phyloP scores from a whole-genome alignment of 495 filamentous ascomycete genomes.

The Aspergillus asperescens region DNA sequence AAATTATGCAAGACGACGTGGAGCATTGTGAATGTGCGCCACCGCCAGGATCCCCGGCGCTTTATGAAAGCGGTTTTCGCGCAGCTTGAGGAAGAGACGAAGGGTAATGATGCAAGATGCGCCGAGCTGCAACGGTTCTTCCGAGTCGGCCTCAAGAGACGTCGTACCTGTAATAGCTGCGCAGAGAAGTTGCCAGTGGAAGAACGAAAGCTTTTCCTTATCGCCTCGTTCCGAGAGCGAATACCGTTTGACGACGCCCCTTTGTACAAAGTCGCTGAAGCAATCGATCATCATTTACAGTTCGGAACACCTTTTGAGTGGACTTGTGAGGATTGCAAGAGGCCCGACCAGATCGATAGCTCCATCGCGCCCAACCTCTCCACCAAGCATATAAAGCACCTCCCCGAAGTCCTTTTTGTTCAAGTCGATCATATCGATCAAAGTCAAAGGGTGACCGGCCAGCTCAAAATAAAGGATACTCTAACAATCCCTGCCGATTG shows the following conservation, averaged over 20 bases:
- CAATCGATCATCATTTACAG: not conserved
- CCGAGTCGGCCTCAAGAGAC: constrained; percentile 1
- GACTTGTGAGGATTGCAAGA: not conserved
- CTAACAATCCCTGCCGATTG: constrained; percentile 7
- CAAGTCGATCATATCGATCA: constrained; percentile 6
- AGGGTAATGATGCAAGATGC: not conserved
- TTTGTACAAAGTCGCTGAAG: constrained; percentile 1
- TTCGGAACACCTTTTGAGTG: not conserved
- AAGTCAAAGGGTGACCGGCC: not conserved
- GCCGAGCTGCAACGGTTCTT: not conserved
- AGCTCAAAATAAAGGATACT: not conserved
- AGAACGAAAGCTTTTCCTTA: not conserved
- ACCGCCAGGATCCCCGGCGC: constrained; percentile 26
- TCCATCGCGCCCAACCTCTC: not conserved
- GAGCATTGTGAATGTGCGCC: not conserved
- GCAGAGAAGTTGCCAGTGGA: not conserved
- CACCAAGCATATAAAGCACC: not conserved
- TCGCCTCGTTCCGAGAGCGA: not conserved
- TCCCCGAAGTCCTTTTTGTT: constrained; percentile 19
- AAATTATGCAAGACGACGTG: constrained; percentile 1
- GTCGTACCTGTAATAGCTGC: constrained; percentile 4
- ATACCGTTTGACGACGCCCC: not conserved
- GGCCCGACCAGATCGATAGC: not conserved
- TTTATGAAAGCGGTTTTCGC: constrained; percentile 18
- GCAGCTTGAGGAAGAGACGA: constrained; percentile 4